These are phyloP conservation scores for Russula sp. DNA, from an alignment of 768 basidiomycete genomes.

Conservation along the genomic window DNA sequence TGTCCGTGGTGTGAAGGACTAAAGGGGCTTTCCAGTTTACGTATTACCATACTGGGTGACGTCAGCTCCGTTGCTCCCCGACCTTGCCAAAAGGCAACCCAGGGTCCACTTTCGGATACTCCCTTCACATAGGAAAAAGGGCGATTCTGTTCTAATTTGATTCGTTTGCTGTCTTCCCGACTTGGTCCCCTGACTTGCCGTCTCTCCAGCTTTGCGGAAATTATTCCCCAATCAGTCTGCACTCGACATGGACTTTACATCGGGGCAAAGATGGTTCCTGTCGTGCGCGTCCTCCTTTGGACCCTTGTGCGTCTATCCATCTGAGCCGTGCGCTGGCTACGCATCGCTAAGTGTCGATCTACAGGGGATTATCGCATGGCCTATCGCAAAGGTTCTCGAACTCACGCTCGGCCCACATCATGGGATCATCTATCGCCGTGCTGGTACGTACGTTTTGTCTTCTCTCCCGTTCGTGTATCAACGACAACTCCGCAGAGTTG, in stretches of 20 bases:
- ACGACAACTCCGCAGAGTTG: constrained; percentile 38
- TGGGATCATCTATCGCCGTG: constrained; percentile 85
- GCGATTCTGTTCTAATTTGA: not conserved
- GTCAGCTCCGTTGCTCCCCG: not conserved
- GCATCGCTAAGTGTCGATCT: not conserved
- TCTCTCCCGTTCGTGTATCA: not conserved
- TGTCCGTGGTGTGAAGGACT: constrained; percentile 19
- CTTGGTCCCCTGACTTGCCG: not conserved
- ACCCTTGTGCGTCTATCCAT: constrained; percentile 43
- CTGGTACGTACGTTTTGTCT: constrained; percentile 27
- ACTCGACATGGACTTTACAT: constrained; percentile 85
- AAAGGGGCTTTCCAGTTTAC: not conserved
- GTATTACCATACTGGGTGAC: not conserved
- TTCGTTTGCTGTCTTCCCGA: too few relatives aligned
- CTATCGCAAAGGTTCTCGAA: constrained; percentile 78
- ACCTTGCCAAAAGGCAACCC: not conserved
- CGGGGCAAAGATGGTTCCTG: constrained; percentile 78
- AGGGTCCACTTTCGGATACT: not conserved
- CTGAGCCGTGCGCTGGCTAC: not conserved
- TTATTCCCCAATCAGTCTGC: constrained; percentile 90
- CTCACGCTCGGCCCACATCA: constrained; percentile 75
- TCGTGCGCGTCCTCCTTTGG: constrained; percentile 64
- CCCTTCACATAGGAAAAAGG: not conserved
- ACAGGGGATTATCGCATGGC: constrained; percentile 75
- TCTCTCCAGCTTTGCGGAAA: constrained; percentile 69